Evolutionary conservation across 257 asterid genomes (phyloP).

Genomic region (Galeopsis tetrahit): DNA sequence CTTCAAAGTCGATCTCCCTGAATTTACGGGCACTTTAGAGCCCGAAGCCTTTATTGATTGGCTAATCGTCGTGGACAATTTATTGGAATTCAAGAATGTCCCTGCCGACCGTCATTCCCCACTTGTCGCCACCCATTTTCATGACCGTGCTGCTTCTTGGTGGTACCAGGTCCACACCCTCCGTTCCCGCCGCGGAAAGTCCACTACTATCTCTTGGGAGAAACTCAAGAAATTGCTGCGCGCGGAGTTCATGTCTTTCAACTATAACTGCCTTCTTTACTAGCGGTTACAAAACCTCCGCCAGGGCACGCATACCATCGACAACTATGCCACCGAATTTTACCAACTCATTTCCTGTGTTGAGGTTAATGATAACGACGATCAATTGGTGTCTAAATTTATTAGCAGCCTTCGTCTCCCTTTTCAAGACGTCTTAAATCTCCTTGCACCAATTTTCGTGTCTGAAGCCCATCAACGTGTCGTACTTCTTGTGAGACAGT

Average conservation of each 20-base stretch:
- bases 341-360: background rate
- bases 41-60: too few species aligned
- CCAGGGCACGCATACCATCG: background rate
- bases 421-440: too few species aligned
- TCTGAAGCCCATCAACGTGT: too few species aligned
- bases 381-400: too few species aligned
- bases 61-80: background rate
- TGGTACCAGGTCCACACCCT: background rate
- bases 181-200: background rate
- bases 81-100: background rate
- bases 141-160: background rate
- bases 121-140: background rate
- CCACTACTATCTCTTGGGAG: background rate
- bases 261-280: background rate
- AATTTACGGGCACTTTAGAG: too few species aligned
- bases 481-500: too few species aligned
- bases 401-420: too few species aligned
- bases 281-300: background rate
- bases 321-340: background rate
- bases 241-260: background rate
- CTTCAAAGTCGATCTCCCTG: too few species aligned
- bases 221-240: background rate
- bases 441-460: too few species aligned
- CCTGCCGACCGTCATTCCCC: background rate
- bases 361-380: too few species aligned